Evolutionary conservation across 345 rosid species (phyloP).

Genomic region (Adansonia digitata): DNA sequence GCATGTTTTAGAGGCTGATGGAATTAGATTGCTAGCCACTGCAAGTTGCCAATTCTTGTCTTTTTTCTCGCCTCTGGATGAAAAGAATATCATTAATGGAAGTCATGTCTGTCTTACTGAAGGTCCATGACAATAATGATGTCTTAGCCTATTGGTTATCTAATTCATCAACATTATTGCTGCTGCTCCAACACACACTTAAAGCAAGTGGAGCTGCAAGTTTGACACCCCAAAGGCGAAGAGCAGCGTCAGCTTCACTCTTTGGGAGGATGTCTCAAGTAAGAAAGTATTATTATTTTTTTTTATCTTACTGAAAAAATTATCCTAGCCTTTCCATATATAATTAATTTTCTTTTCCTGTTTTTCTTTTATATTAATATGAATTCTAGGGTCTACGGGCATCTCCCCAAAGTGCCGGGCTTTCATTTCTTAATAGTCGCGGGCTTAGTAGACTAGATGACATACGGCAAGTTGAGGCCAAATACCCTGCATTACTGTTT

Average conservation of each 20-base stretch:
- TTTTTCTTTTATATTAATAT: constrained; percentile 3
- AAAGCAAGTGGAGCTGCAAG: constrained; percentile 98
- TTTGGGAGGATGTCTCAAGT: constrained; percentile 99
- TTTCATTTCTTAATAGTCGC: constrained; percentile 71
- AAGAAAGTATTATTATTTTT: constrained; percentile 31
- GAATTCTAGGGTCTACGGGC: constrained; percentile 66
- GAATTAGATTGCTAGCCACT: constrained; percentile 4
- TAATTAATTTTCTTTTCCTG: constrained; percentile 12
- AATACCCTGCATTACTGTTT: constrained; percentile 92
- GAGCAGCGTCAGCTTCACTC: constrained; percentile 82
- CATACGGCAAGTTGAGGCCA: constrained; percentile 92
- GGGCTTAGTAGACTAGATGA: constrained; percentile 75
- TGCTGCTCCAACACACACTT: constrained; percentile 88
- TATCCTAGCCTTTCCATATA: constrained; percentile 11
- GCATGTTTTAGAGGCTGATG: constrained; percentile 6
- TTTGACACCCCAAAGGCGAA: constrained; percentile 93
- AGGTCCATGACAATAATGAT: constrained; percentile 84
- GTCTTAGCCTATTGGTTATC: constrained; percentile 91
- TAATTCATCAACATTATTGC: constrained; percentile 79
- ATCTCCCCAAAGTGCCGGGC: constrained; percentile 90
- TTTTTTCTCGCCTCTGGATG: background rate
- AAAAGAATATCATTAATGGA: constrained; percentile 19
- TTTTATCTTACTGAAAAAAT: background rate
- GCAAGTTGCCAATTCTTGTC: background rate
- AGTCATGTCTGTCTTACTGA: constrained; percentile 25